Evolutionary conservation across 805 yeast genomes (phyloP).

Genomic region (Metschnikowia dekortorum): DNA sequence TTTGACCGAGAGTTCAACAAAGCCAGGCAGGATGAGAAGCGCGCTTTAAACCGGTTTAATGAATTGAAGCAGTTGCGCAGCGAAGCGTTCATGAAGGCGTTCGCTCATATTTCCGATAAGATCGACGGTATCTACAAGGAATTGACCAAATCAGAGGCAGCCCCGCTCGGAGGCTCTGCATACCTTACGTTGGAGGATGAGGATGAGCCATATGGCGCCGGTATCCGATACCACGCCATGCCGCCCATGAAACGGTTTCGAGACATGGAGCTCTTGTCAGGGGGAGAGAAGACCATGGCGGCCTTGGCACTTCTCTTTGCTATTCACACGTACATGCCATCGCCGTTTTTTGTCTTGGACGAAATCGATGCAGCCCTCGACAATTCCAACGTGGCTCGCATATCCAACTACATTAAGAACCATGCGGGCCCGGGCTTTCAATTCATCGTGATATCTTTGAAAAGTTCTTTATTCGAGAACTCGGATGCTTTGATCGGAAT

Average conservation of each 20-base stretch:
- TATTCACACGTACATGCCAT: constrained; percentile 83
- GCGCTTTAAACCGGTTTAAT: constrained; percentile 51
- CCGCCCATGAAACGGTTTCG: constrained; percentile 93
- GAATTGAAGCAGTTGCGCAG: constrained; percentile 57
- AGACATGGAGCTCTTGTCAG: constrained; percentile 88
- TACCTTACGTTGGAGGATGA: constrained; percentile 81
- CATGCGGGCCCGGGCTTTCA: constrained; percentile 78
- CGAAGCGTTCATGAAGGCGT: constrained; percentile 64
- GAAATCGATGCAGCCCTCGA: constrained; percentile 99
- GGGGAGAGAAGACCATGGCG: constrained; percentile 96
- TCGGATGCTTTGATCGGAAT: constrained; percentile 93
- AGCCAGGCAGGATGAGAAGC: constrained; percentile 58
- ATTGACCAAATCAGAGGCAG: constrained; percentile 64
- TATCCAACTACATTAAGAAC: constrained; percentile 79
- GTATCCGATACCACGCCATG: constrained; percentile 88
- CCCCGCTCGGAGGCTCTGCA: constrained; percentile 92
- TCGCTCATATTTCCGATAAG: constrained; percentile 64
- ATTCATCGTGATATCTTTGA: constrained; percentile 88
- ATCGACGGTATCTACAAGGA: constrained; percentile 83
- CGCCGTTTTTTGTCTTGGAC: constrained; percentile 93
- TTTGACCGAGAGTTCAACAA: constrained; percentile 61
- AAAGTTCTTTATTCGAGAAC: constrained; percentile 79
- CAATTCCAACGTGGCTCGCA: constrained; percentile 75
- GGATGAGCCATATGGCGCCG: constrained; percentile 82
- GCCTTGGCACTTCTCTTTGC: constrained; percentile 91